Conservation (phyloP, 1,284 basidiomycete species). For the Rhodotorula sp. region DNA sequence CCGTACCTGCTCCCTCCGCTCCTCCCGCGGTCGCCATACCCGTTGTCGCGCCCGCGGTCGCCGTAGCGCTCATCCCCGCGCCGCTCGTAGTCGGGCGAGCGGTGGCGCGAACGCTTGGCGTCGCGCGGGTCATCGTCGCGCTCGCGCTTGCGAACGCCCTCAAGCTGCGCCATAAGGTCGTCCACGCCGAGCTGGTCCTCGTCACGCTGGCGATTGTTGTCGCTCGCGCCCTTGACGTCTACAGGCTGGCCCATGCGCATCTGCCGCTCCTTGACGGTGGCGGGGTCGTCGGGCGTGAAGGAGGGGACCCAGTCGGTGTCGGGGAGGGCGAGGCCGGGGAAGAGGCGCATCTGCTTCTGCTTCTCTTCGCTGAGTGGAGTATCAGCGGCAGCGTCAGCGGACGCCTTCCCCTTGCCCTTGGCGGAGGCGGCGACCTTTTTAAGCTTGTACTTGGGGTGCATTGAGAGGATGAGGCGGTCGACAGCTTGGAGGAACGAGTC, state of each 20-base stretch:
- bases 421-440: constrained; percentile 58
- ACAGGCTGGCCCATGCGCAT: constrained; percentile 19
- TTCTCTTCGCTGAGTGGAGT: constrained; percentile 57
- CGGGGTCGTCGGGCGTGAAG: constrained; percentile 35
- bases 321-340: constrained; percentile 86
- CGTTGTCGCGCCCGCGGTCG: constrained; percentile 45
- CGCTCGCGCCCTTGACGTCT: constrained; percentile 54
- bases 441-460: constrained; percentile 97
- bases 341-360: constrained; percentile 78
- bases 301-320: constrained; percentile 63
- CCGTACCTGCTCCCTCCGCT: constrained; percentile 30
- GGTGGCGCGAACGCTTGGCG: constrained; percentile 31
- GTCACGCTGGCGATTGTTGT: constrained; percentile 52
- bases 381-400: constrained; percentile 55
- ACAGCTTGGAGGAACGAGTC: constrained; percentile 88
- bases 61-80: not conserved
- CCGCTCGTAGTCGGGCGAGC: constrained; percentile 36
- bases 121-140: constrained; percentile 54
- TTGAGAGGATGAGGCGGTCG: constrained; percentile 87
- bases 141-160: constrained; percentile 58
- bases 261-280: constrained; percentile 18
- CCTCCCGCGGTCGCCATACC: constrained; percentile 48
- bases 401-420: constrained; percentile 52
- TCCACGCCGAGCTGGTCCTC: constrained; percentile 36
- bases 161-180: constrained; percentile 54